Base-by-base conservation (phyloP, 1,284 basidiomycete genomes). In the Moesziomyces parantarcticus region DNA sequence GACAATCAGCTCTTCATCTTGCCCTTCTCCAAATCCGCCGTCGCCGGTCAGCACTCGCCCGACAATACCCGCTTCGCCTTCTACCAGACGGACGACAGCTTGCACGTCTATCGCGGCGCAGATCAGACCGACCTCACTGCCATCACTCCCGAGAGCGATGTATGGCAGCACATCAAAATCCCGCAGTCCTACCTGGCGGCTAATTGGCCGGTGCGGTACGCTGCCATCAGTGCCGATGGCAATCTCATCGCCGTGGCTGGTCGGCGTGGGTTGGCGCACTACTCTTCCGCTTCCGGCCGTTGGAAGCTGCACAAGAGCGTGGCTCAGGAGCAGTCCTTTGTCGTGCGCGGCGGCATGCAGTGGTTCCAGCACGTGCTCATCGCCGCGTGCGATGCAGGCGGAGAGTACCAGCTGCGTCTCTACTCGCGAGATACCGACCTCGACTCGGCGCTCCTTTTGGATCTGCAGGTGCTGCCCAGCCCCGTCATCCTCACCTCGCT, bases 301-400 rank as follows among this genome's bases (percentile, higher is more conserved):
- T 99, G 97, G 97, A 99, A 98, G 84, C 83, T 91, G 42, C 99
- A 97, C 79, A 87, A 87, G 10, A 90, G 90, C 70, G 88, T 91
- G 65, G 86, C 89, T n/a, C 93, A 99, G 84, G 96, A 98, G 82
- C 90, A 93, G 73, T 89, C 90, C 0, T 97, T 99, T 78, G 84
- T 87, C 3, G 94, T 99, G 13, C 89, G 90, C 78, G 97, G 97
- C 20, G 97, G 97, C 3, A 84, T 99, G 77, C 85, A 96, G 21
- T 99, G 97, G 97, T 99, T 97, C 83, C 92, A 96, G 75, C 95
- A 97, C 82, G 92, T 98, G 5, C 87, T 99, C 53, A 90, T 99
- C 61, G 94, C 90, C 20, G 94, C 93, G 0, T 11, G 90, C 21
- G 94, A 83, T 50, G 66, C 73, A 13, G 74, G 64, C 2, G 81